Conservation (phyloP, 1,284 basidiomycete species). For the Phenoliferia sp. region DNA sequence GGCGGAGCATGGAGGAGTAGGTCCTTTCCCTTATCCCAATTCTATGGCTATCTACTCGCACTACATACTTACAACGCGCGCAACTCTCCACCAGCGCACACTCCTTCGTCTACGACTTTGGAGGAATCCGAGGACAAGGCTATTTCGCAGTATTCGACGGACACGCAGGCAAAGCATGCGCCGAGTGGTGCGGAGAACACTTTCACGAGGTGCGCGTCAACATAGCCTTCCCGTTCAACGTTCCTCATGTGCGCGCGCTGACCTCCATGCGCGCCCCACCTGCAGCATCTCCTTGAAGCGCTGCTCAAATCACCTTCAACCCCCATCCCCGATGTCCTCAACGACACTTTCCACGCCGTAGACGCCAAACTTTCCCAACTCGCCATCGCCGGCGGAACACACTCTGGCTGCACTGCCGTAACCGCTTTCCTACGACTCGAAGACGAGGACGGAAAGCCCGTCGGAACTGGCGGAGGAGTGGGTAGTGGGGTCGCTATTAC, state of each 20-base stretch:
- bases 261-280: neutral
- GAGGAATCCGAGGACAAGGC: constrained; percentile 82
- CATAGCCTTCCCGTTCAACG: constrained; percentile 37
- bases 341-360: constrained; percentile 87
- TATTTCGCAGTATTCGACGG: constrained; percentile 99
- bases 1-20: constrained; percentile 89
- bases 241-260: neutral
- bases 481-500: constrained; percentile 5
- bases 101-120: constrained; percentile 91
- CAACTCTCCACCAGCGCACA: constrained; percentile 63
- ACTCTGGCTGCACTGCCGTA: constrained; percentile 95
- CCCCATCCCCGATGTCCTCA: constrained; percentile 81
- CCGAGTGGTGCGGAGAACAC: constrained; percentile 96
- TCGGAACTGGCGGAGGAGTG: constrained; percentile 28
- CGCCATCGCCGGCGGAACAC: constrained; percentile 80
- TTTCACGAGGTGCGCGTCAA: constrained; percentile 79
- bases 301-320: constrained; percentile 50
- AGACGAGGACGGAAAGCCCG: constrained; percentile 50
- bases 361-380: constrained; percentile 60
- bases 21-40: neutral
- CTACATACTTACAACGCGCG: no score
- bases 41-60: neutral
- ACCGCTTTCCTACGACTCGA: constrained; percentile 96
- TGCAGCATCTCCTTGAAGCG: constrained; percentile 27
- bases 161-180: constrained; percentile 96